These are phyloP conservation scores for Radiomyces spectabilis DNA, from an alignment of 192 early-diverging fungal genomes.

Conservation along the genomic window DNA sequence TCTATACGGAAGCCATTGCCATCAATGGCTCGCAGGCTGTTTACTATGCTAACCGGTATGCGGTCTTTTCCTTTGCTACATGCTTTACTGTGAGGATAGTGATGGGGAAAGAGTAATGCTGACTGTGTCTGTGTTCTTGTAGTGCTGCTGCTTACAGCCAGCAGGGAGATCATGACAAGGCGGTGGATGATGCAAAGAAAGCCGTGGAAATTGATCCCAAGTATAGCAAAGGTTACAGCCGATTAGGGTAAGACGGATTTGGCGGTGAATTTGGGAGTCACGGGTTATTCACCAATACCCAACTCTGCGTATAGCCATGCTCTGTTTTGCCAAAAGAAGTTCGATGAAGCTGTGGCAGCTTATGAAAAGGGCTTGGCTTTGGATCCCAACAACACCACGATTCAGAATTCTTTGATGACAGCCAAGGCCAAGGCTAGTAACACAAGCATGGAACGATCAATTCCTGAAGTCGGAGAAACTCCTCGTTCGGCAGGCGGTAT, in stretches of 20 bases:
- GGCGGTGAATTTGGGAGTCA: neutral
- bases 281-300: neutral
- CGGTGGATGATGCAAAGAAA: conserved; percentile 80
- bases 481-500: conserved; percentile 38
- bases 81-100: too few species aligned
- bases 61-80: too few species aligned
- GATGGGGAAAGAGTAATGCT: too few species aligned
- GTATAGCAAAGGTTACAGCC: conserved; percentile 91
- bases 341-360: conserved; percentile 75
- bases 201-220: conserved; percentile 79
- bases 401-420: conserved; percentile 69
- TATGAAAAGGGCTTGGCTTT: conserved; percentile 85
- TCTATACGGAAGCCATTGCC: conserved; percentile 90
- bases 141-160: conserved; percentile 95
- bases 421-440: conserved; percentile 50
- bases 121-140: too few species aligned
- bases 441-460: too few species aligned
- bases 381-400: conserved; percentile 75
- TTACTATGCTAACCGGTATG: conserved; percentile 96
- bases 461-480: conserved; percentile 24
- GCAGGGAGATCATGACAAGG: conserved; percentile 75
- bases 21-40: conserved; percentile 80
- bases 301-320: conserved; percentile 54
- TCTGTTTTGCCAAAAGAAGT: conserved; percentile 84
- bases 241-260: conserved; percentile 58